Base-by-base conservation (phyloP, 192 early-diverging fungal genomes). In the Glomus cerebriforme region DNA sequence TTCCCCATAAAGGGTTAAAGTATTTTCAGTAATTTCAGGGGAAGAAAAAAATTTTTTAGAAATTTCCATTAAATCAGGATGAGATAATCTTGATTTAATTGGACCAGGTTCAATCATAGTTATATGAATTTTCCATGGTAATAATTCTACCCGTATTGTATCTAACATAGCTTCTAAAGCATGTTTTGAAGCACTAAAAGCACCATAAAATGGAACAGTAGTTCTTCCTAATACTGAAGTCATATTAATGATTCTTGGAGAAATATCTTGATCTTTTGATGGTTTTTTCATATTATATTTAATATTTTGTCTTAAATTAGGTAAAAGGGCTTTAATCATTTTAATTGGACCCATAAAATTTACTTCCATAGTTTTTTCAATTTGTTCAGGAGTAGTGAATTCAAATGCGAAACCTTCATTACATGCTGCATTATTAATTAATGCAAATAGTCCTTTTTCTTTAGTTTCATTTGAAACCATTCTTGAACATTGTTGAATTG, bases 91-190 rank as follows among this genome's bases (percentile, higher is more conserved):
- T 15, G 45, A 32, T 17, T 35, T 67, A 22, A 78, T 54, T 58
- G 77, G 66, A 32, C 26, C 64, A 17, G 85, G 81, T 63, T 86
- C 85, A 7, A 86, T 49, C 82, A 86, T 83, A 0, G 79, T 77
- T 26, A 86, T 80, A 67, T 86, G 82, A 66, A 86, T 86, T 72
- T 86, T 83, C 82, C 82, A 86, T 27, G 85, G 85, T 39, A 83
- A 80, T 26, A 86, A 79, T 60, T 86, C 85, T 4, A 86, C 81
- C 22, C 85, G 82, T 10, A 86, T 68, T 0, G 85, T 86, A 47
- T 86, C 85, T 27, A 86, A 59, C 80, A 86, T 83, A 0, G 85
- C 83, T 45, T 86, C 85, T 19, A 83, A 80, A n/a, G 85, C 85
- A 34, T 86, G 85, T 68, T 86, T 86, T 1, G 85, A 86, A 12